Base-by-base conservation (phyloP, 2,329 filamentous ascomycete genomes). In the Xylariaceae sp. region DNA sequence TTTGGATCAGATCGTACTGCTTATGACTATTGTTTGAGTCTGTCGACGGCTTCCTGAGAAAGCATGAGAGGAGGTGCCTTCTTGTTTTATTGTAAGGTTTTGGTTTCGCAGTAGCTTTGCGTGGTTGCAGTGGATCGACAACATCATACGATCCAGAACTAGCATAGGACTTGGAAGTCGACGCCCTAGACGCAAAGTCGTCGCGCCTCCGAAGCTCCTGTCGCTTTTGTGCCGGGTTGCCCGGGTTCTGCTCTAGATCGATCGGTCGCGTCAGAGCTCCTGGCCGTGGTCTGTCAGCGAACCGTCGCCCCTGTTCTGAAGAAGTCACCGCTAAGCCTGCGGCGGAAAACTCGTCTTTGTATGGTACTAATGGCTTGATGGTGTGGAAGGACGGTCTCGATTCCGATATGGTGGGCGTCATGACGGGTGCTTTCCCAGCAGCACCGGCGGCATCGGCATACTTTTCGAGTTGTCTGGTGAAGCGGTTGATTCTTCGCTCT, bases 311-410 rank as follows among this genome's bases (percentile, higher is more conserved):
- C 55, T 66, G 68, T 48, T 68, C 74, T 43, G 46, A 62, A 45
- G 75, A 76, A 9, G 76, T 78, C 1, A 79, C 69, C 2, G 74
- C 73, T 34, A 80, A 62, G 2, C 74, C 73, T 38, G 71, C 74
- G 40, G 66, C 65, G 40, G 60, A 61, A 44, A 80, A 77, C 43
- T 79, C 67, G 3, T 67, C 60, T 32, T 65, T 68, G 50, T 71
- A 79, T 2, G 74, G 74, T 17, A 76, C 52, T 3, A 79, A 58
- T 19, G 70, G 71, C 17, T 68, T 64, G 13, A 79, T 63, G 2
- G 76, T 78, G 42, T 68, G 65, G 31, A 69, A 58, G 29, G 67
- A 76, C 34, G 55, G 49, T n/a, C 56, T 61, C 3, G 69, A 69
- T 9, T 62, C 60, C 1, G 64, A 55, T 43, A 60, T 34, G 5